Base-by-base conservation (phyloP, 331 rosid species). In the Cydonia oblonga region DNA sequence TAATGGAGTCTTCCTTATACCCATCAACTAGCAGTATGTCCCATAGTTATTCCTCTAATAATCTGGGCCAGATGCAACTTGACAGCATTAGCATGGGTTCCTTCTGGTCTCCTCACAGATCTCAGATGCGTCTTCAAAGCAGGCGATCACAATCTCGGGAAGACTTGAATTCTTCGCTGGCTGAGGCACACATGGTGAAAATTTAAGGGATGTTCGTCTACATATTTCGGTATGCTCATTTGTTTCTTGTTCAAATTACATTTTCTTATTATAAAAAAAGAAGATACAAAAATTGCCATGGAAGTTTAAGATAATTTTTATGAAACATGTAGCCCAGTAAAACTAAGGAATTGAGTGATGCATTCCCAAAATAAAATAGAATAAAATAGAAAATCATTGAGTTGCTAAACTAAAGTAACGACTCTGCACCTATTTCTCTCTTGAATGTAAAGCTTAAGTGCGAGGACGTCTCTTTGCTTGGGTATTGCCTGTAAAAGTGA, bases 121-220 rank as follows among this genome's bases (percentile, higher is more conserved):
- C 90, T 82, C 90, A 95, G 93, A 95, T 88, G 97, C 90, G 59
- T 35, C 92, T 95, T 79, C 97, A 89, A 81, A 95, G 99, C 79
- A 79, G 99, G 82, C 88, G 97, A 75, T 95, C 99, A 0, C 99
- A 95, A 72, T 95, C 99, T 78, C 96, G 96, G 49, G 97, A 93
- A 87, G 98, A 93, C 74, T 91, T 91, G 18, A 89, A 68, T 81
- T 83, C 92, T 28, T 85, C 97, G 3, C 49, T 88, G 75, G 88
- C 87, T 38, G 98, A 93, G 75, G 81, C 88, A 42, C 93, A 89
- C 80, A 57, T 81, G 82, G 84, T 84, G 76, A 86, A 90, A 89
- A 89, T 77, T 75, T 93, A 87, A 79, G 82, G 76, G 75, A 42
- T 56, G 59, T n/a, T 74, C 68, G 53, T 75, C 84, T 62, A 77